phyloP scores from a whole-genome alignment of 352 stramenopile species.

The Phytopythium aichiense region DNA sequence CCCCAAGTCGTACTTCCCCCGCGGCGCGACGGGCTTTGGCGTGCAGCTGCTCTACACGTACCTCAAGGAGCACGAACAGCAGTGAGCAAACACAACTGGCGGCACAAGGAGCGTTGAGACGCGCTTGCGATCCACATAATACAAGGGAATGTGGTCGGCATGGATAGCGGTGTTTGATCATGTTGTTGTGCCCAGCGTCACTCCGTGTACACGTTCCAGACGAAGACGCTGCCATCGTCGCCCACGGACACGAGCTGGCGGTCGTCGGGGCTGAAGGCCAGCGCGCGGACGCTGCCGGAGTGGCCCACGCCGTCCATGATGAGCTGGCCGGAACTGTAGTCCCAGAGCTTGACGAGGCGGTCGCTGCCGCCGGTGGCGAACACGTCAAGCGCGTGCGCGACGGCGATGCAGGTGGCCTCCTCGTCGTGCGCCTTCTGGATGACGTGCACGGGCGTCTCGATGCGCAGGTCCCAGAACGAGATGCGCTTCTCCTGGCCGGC shows the following conservation, averaged over 20 bases:
- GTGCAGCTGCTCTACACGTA: conserved; percentile 87
- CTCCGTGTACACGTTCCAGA: conserved; percentile 90
- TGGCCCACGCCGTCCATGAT: conserved; percentile 76
- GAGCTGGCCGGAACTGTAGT: conserved; percentile 50
- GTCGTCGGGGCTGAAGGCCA: conserved; percentile 90
- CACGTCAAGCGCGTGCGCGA: conserved; percentile 76
- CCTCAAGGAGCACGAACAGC: conserved; percentile 69
- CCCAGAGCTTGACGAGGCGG: conserved; percentile 87
- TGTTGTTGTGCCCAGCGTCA: conserved; percentile 6
- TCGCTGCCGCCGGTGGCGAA: conserved; percentile 89
- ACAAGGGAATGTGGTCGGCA: not conserved
- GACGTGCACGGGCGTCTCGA: conserved; percentile 76
- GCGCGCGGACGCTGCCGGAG: conserved; percentile 63
- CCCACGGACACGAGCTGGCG: conserved; percentile 89
- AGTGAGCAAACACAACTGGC: conserved; percentile 8
- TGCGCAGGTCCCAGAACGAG: conserved; percentile 89
- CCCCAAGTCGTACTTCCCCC: conserved; percentile 81
- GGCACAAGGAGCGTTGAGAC: too few relatives aligned
- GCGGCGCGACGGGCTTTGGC: conserved; percentile 83
- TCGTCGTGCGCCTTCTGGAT: conserved; percentile 77
- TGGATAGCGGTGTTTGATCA: conserved; percentile 10
- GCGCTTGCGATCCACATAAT: not conserved
- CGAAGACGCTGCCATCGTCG: conserved; percentile 89
- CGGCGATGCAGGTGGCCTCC: conserved; percentile 87
- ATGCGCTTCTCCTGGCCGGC: conserved; percentile 92